A percentile compares a stretch with the other conserved stretches of the same genome.
Conservation (phyloP, 257 asterid genomes). For the Jasminum sambac region DNA sequence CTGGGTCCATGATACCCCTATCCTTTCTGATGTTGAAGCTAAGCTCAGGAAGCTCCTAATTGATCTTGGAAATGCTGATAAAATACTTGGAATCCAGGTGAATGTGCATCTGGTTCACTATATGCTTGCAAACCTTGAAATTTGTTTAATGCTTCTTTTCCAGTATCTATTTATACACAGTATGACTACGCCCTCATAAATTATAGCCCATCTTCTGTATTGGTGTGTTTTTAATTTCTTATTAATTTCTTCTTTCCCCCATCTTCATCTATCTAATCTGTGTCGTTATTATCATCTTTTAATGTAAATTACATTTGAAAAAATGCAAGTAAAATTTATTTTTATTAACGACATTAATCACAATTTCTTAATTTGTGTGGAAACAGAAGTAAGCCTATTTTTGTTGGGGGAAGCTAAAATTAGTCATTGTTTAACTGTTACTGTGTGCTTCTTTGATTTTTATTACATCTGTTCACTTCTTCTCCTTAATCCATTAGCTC, state of each 20-base stretch:
- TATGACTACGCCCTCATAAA: not conserved
- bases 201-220: not conserved
- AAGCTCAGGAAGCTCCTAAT: constrained; percentile 79
- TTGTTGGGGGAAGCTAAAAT: too few species aligned
- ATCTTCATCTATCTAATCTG: too few species aligned
- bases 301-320: too few species aligned
- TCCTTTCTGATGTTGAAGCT: constrained; percentile 74
- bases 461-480: not conserved
- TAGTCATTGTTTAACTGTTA: not conserved
- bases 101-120: constrained; percentile 14
- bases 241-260: too few species aligned
- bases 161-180: not conserved
- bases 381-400: too few species aligned
- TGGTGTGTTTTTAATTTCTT: too few species aligned
- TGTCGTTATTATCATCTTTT: too few species aligned
- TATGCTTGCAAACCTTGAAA: constrained; percentile 13
- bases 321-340: too few species aligned
- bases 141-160: not conserved
- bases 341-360: too few species aligned
- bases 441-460: not conserved
- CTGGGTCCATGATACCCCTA: constrained; percentile 82
- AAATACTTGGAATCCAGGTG: constrained; percentile 98
- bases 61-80: constrained; percentile 82
- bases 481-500: not conserved
- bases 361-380: too few species aligned